A percentile compares a stretch with the other conserved stretches of the same genome.
Evolutionary conservation across 2,329 filamentous ascomycete genomes (phyloP).

Genomic region (Exserohilum turcica): DNA sequence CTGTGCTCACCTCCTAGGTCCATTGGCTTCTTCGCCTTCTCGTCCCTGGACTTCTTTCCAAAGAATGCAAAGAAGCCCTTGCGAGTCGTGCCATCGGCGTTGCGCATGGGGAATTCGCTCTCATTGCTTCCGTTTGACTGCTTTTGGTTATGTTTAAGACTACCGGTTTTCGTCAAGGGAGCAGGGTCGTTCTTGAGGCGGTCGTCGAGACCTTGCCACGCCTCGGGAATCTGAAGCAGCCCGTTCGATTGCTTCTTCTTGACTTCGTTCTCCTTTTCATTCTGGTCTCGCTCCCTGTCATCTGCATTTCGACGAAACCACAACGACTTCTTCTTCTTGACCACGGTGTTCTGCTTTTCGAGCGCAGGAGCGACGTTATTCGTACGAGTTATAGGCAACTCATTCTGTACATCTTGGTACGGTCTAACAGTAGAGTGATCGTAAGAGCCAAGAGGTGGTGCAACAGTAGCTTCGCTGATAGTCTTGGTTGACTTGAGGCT

Average conservation of each 20-base stretch:
- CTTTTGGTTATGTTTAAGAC: constrained; percentile 27
- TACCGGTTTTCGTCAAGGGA: constrained; percentile 6
- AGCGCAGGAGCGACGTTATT: constrained; percentile 11
- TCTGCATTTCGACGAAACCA: constrained; percentile 52
- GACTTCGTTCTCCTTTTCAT: constrained; percentile 30
- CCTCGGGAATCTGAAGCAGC: constrained; percentile 40
- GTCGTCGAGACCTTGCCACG: constrained; percentile 46
- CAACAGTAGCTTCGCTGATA: constrained; percentile 16
- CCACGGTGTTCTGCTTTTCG: constrained; percentile 33
- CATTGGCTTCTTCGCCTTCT: constrained; percentile 41
- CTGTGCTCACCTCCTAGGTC: constrained; percentile 48
- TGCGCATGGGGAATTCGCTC: constrained; percentile 54
- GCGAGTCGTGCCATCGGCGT: constrained; percentile 34
- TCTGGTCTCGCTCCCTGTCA: constrained; percentile 38
- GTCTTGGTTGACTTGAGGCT: constrained; percentile 31
- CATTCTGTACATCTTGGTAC: constrained; percentile 28
- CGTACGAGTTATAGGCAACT: constrained; percentile 24
- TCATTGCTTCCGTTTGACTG: constrained; percentile 36
- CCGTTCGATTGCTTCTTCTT: constrained; percentile 36
- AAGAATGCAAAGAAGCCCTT: constrained; percentile 60
- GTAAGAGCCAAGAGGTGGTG: constrained; percentile 23
- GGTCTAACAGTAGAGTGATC: constrained; percentile 20
- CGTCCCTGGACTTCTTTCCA: constrained; percentile 55
- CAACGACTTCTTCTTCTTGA: constrained; percentile 53
- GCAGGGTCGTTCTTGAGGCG: constrained; percentile 33